Base-by-base conservation (phyloP, 2,329 filamentous ascomycete genomes). In the Epichloe hybrida region DNA sequence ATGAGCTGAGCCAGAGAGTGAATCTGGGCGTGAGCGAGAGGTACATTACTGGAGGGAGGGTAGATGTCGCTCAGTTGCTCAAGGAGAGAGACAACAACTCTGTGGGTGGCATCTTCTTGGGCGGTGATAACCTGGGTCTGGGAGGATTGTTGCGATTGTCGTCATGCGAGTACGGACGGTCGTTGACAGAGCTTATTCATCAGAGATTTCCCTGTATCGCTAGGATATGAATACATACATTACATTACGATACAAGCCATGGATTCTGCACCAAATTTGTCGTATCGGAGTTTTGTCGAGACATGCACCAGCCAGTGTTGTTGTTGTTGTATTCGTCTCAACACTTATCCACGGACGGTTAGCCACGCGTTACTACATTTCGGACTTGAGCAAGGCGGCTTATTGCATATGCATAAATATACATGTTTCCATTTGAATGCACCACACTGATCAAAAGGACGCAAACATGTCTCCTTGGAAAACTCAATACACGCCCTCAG, bases 11-110 rank as follows among this genome's bases (percentile, higher is more conserved):
- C 3, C 78, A 83, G 65, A 77, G 87, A 53, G 79, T 96, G 51
- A 96, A 96, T 61, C 75, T 88, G 15, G 90, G 91, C 6, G 87
- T 95, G 27, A 95, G 87, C 61, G 88, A 90, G 69, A 79, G 76
- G 60, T 97, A 96, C 66, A 72, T 96, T 54, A 87, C 88, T 0
- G 79, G 80, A n/a, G 87, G 88, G 0, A 73, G 79, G n/a, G 79
- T 95, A n/a, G 86, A 96, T 69, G 74, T 95, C 5, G 83, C 83
- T 48, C 75, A 88, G 58, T 65, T 95, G 61, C 59, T 84, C 50
- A 74, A 70, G 51, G 80, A 79, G n/a, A 76, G 73, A 39, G 75
- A 77, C 37, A 80, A 80, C 4, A 80, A 80, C 4, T 50, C 51
- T n/a, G 44, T 52, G 1, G 53, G 62, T 0, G 64, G 62, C 1